Conservation (phyloP, 2,329 filamentous ascomycete species). For the Fusarium ramigenum region DNA sequence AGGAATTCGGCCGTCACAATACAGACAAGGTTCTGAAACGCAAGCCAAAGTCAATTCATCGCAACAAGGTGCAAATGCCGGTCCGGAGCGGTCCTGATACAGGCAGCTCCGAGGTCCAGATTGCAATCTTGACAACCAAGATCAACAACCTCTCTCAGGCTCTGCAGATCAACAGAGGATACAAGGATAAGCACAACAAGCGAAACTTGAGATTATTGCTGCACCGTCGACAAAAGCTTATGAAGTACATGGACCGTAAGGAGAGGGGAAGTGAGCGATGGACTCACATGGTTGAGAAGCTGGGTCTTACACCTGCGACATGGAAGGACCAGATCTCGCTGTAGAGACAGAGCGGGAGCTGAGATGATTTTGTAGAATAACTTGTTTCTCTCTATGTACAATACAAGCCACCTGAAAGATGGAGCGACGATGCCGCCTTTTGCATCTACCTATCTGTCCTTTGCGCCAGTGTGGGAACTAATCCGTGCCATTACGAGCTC, state of each 20-base stretch:
- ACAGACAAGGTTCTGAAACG: conserved; percentile 78
- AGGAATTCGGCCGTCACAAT: conserved; percentile 89
- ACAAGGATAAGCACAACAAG: conserved; percentile 95
- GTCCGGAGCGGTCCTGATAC: conserved; percentile 87
- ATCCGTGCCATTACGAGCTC: conserved; percentile 51
- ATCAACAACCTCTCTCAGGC: conserved; percentile 83
- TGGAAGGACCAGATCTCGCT: conserved; percentile 86
- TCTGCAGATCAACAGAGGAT: conserved; percentile 71
- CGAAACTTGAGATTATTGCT: conserved; percentile 85
- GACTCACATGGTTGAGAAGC: conserved; percentile 82
- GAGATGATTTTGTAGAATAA: conserved; percentile 52
- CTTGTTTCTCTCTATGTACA: conserved; percentile 61
- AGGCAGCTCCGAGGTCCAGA: conserved; percentile 96
- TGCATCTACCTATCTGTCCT: conserved; percentile 42
- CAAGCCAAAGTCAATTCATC: conserved; percentile 61
- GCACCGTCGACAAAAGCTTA: conserved; percentile 87
- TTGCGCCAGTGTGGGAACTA: conserved; percentile 47
- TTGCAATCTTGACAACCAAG: conserved; percentile 93
- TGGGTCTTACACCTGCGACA: conserved; percentile 87
- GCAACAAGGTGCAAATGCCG: conserved; percentile 53
- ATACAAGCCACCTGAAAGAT: conserved; percentile 50
- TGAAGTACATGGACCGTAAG: conserved; percentile 87
- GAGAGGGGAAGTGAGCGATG: conserved; percentile 92
- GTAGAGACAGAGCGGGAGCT: conserved; percentile 33
- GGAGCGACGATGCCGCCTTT: conserved; percentile 41